Percentiles rank a stretch among this genome's conserved stretches.
Conservation (phyloP, 345 rosid genomes). For the Barbarea vulgaris region DNA sequence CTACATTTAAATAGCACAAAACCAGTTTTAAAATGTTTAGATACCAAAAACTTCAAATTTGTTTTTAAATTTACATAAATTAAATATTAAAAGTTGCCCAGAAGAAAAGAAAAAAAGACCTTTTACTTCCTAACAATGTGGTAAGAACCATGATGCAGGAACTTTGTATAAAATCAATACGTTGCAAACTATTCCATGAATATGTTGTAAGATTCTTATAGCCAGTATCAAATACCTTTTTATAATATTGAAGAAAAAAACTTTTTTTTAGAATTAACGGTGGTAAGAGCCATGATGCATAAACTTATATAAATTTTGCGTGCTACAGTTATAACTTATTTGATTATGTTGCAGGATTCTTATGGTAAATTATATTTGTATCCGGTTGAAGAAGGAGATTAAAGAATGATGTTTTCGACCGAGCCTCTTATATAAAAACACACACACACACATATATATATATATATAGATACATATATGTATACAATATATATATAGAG, state of each 20-base stretch:
- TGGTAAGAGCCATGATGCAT: not conserved
- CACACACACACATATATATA: not conserved
- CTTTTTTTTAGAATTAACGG: not conserved
- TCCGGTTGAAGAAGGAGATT: conserved; percentile 1
- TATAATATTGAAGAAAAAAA: not conserved
- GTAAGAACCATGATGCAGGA: conserved; percentile 20
- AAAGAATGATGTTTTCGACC: conserved; percentile 4
- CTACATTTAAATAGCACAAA: conserved; percentile 9
- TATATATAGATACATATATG: not conserved
- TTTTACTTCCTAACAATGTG: conserved; percentile 19
- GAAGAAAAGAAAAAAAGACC: not conserved
- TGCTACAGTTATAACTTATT: not conserved
- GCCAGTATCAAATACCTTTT: not conserved
- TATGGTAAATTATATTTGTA: not conserved
- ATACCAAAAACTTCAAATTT: not conserved
- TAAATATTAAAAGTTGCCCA: not conserved
- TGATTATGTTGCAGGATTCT: conserved; percentile 6
- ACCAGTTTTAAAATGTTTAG: not conserved
- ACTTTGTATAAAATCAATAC: conserved; percentile 5
- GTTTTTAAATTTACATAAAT: not conserved
- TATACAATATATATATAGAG: not conserved
- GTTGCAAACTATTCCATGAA: conserved; percentile 12
- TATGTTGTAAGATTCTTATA: conserved; percentile 6
- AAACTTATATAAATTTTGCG: not conserved
- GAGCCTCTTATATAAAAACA: not conserved